Base-by-base conservation (phyloP, 345 rosid genomes). In the Cardamine resedifolia region DNA sequence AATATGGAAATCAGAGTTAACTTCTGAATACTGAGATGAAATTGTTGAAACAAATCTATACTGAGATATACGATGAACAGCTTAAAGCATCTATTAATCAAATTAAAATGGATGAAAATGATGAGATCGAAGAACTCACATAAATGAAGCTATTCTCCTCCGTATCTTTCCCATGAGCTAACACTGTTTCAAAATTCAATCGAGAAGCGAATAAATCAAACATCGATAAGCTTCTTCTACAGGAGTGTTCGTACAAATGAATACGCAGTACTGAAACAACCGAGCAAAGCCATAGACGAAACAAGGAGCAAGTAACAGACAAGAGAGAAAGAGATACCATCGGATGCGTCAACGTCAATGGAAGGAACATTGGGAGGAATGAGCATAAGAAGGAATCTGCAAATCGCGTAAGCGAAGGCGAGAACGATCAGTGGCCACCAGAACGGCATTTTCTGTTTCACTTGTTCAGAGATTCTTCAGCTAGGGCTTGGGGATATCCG, bases 291-390 rank as follows among this genome's bases (percentile, higher is more conserved):
- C 21, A 48, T 16, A 57, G 20, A 59, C 26, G 64, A 47, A 61
- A 31, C 16, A 2, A 43, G 10, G 18, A 75, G 63, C 7, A 0
- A 21, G 16, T 55, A 64, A 3, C n/a, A 77, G 44, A 58, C 2
- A 49, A 39, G 8, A 41, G 77, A 58, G 31, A 58, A 27, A 21
- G 15, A 53, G 53, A 12, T 78, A 95, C 99, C 92, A 71, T 91
- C 99, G 58, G 98, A 95, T 70, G 96, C 79, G 68, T 95, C 99
- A 64, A 95, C 97, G 59, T 91, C 97, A 68, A 95, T 90, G 50
- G 98, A 91, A 60, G 97, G 96, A 72, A 95, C 97, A 69, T 85
- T 91, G 28, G 87, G 88, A 73, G 98, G 98, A 77, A 95, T 86
- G 61, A 95, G 97, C 88, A 90, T 86, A 31, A 91, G 66, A 48